Base-by-base conservation (phyloP, 129 eudicot species). In the Tagetes erecta region DNA sequence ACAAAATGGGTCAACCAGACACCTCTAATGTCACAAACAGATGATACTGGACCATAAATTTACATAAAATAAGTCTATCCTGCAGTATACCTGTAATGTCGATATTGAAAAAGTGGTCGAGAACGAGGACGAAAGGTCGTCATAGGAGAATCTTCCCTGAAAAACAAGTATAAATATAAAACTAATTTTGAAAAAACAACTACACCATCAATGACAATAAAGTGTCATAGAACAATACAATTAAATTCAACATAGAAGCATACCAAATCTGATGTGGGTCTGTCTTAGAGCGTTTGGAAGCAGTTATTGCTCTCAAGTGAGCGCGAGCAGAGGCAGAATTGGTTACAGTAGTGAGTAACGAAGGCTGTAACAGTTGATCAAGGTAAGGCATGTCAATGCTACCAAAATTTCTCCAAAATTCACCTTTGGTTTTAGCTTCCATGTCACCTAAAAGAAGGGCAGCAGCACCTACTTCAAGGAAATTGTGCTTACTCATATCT, bases 381-480 rank as follows among this genome's bases (percentile, higher is more conserved):
- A 94, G 92, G 74, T 80, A 94, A 68, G 97, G 93, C 94, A 91
- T 91, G 44, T 91, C 96, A 46, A 92, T 83, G 71, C 88, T 86
- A 67, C 99, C 99, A 77, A 85, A 94, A 56, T 82, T 75, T 80
- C 81, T 87, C 99, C 97, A 88, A 57, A 89, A 84, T 81, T 88
- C 89, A 64, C 97, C 96, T 80, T 91, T 94, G 69, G 83, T 82
- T 85, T 84, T 94, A 74, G 99, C 92, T 78, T 94, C 97, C 91
- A 88, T 83, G 79, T 94, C 99, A 53, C 97, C 96, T 9, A 94
- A 83, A 60, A 94, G 91, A 56, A 94, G 93, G 27, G 99, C 97
- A 31, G 99, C 97, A 34, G 97, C 99, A 68, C 99, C 99, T 41
- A 94, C 90, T 91, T 94, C 98, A 67, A 91, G 89, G 45, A 88